Evolutionary conservation across 805 yeast genomes (phyloP), one percentile per base, ranked within the genome.

Genomic region (Teunomyces aglyptinius): DNA sequence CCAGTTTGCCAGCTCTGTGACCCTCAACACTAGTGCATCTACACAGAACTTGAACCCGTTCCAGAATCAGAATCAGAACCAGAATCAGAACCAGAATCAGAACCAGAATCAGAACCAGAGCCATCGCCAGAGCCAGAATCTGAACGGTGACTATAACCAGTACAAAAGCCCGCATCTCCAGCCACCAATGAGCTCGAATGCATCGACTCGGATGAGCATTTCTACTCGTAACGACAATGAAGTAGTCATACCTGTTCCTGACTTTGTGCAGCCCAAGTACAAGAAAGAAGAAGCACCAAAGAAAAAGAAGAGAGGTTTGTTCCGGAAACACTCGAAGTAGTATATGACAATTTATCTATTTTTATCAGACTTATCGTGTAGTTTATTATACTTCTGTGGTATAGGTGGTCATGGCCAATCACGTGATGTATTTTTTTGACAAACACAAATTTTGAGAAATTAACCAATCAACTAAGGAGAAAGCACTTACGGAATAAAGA

Each of bases 231-330:
- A 43, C 32, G 47, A 39, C 13, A 22, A 28, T 13, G 39, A 22
- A 13, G 35, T 40, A 26, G 19, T 41, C 10, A 22, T 46, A 16
- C 27, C 28, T 6, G 49, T 46, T 13, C 49, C 47, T 3, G 44
- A 31, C 33, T 31, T 31, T 31, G 33, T 13, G 33, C 33, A 22
- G 10, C 47, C 43, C 2, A 36, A 36, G 43, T 26, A 18, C 29
- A 28, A 15, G 41, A 33, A 27, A 44, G 35, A 34, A 31, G 44
- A 44, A 13, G 41, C 33, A 11, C 27, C 39, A 19, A 48, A 48
- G 45, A 50, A 31, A 31, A 31, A 50, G 44, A 47, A 47, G 32
- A 43, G 40, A 20, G 46, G 49, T 7, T 44, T 50, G 19, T 50
- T 50, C 36, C 51, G 54, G 12, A 48, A 41, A 31, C 46, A 41